phyloP scores from a whole-genome alignment of 139 green algal species.

The Dunaliella primolecta region DNA sequence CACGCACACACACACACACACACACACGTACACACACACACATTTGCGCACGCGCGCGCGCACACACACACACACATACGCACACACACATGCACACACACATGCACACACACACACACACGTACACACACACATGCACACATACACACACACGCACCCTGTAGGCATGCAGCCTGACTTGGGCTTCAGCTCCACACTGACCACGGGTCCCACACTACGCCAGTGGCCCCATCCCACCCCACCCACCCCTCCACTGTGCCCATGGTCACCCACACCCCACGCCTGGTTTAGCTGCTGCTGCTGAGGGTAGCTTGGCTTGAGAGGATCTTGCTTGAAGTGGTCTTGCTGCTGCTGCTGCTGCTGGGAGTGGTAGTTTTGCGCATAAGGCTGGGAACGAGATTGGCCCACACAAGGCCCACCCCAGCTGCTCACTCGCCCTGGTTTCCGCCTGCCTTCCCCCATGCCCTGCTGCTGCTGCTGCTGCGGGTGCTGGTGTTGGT shows the following conservation, averaged over 20 bases:
- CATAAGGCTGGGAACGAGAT: too few species aligned
- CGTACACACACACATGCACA: too few species aligned
- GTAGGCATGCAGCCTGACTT: slow-evolving; percentile 59
- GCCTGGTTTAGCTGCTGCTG: neutral
- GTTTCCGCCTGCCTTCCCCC: neutral
- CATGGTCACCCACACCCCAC: neutral
- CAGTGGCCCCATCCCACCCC: neutral
- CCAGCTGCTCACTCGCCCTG: too few species aligned
- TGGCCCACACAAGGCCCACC: too few species aligned
- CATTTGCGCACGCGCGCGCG: neutral
- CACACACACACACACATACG: neutral
- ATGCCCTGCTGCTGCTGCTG: neutral
- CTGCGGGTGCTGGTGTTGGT: neutral
- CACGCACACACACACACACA: neutral
- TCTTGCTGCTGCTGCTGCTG: neutral
- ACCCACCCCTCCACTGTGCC: neutral
- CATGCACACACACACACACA: neutral
- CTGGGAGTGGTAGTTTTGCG: too few species aligned
- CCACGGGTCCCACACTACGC: slow-evolving; percentile 17
- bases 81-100: neutral
- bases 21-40: neutral
- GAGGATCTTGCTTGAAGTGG: too few species aligned
- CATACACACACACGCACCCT: neutral
- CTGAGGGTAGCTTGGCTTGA: too few species aligned
- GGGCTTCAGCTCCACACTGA: slow-evolving; percentile 74